Conservation (phyloP, 805 yeast species). For the Ogataea methanolica region DNA sequence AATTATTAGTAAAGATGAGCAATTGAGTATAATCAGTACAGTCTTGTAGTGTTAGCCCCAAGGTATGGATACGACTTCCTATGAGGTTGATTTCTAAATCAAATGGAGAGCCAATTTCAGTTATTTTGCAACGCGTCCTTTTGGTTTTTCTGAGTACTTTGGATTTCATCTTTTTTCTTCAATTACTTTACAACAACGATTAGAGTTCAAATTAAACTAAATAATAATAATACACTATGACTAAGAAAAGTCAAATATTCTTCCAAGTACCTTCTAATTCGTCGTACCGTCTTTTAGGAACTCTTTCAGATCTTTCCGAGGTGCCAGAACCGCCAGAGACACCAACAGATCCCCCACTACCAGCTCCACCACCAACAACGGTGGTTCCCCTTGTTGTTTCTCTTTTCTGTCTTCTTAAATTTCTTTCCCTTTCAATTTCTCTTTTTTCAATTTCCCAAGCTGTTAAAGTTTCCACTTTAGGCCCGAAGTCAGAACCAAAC, state of each 20-base stretch:
- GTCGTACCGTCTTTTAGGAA: conserved; percentile 27
- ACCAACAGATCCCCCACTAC: conserved; percentile 18
- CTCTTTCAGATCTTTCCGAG: conserved; percentile 8
- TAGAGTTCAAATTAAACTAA: too few species aligned
- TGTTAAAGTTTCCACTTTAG: conserved; percentile 77
- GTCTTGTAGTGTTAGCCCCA: too few species aligned
- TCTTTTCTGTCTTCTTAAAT: conserved; percentile 85
- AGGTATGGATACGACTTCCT: too few species aligned
- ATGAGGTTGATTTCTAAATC: too few species aligned
- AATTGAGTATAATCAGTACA: too few species aligned
- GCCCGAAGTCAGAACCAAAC: conserved; percentile 82
- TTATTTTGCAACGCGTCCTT: too few species aligned
- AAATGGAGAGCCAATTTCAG: too few species aligned
- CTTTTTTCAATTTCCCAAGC: conserved; percentile 93
- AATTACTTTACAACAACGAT: too few species aligned
- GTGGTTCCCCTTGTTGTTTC: conserved; percentile 58
- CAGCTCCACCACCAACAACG: conserved; percentile 33
- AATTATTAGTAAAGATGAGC: too few species aligned
- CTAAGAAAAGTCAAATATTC: conserved; percentile 1
- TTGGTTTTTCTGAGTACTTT: too few species aligned
- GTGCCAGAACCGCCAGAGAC: conserved; percentile 8
- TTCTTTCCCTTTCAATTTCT: conserved; percentile 92
- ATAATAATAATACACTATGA: background rate
- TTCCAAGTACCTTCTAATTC: conserved; percentile 34
- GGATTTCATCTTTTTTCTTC: too few species aligned